Percentiles rank a stretch among this genome's conserved stretches.
phyloP scores from a whole-genome alignment of 768 basidiomycete species.

The Amanita pseudoporphyria region DNA sequence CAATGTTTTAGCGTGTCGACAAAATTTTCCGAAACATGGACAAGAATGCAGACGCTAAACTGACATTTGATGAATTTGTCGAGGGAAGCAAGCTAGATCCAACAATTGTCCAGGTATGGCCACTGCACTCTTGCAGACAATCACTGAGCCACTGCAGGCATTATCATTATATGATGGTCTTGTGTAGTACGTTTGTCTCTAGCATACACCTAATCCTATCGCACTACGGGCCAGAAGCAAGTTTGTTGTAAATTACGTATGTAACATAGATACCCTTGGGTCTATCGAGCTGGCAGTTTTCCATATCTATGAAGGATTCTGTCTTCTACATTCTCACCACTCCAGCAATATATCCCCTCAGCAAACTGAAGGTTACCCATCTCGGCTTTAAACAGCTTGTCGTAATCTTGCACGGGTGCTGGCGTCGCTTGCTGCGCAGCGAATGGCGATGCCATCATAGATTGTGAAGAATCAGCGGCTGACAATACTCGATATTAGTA shows the following conservation, averaged over 20 bases:
- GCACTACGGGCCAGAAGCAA: neutral
- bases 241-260: slow-evolving; percentile 1
- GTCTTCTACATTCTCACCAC: slow-evolving; percentile 70
- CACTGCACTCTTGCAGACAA: neutral
- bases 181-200: slow-evolving; percentile 40
- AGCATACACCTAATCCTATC: neutral
- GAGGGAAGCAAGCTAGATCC: slow-evolving; percentile 99
- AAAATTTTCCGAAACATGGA: slow-evolving; percentile 99
- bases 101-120: slow-evolving; percentile 86
- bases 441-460: slow-evolving; percentile 66
- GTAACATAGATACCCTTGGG: neutral
- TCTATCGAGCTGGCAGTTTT: slow-evolving; percentile 26
- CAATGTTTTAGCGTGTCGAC: slow-evolving; percentile 73
- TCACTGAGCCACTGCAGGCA: slow-evolving; percentile 42
- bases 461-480: slow-evolving; percentile 76
- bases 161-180: slow-evolving; percentile 92
- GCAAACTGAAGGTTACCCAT: slow-evolving; percentile 89
- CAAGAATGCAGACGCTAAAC: slow-evolving; percentile 82
- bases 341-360: slow-evolving; percentile 79
- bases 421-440: slow-evolving; percentile 36
- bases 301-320: slow-evolving; percentile 74
- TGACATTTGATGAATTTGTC: slow-evolving; percentile 96
- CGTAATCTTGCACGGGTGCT: slow-evolving; percentile 71
- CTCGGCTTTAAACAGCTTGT: slow-evolving; percentile 86
- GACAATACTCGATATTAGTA: slow-evolving; percentile 11